Conservation (phyloP, 2,329 filamentous ascomycete genomes). For the Monosporascus sp. region DNA sequence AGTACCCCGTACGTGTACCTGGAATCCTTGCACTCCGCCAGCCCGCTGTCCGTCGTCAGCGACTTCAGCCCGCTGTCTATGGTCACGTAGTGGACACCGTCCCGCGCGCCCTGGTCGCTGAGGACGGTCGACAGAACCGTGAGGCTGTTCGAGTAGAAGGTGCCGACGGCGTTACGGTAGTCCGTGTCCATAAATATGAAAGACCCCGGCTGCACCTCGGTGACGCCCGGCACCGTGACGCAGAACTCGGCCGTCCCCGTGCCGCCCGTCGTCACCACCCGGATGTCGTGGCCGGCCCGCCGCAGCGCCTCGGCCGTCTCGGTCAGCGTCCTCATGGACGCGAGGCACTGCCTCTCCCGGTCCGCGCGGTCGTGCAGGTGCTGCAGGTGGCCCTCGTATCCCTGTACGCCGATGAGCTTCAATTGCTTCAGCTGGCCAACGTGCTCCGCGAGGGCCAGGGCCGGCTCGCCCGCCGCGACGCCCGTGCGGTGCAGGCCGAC, state of each 20-base stretch:
- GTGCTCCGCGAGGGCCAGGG: constrained; percentile 32
- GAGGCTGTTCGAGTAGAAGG: constrained; percentile 42
- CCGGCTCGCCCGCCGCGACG: constrained; percentile 35
- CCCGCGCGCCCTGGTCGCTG: constrained; percentile 37
- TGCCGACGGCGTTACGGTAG: constrained; percentile 46
- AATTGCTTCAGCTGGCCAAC: constrained; percentile 32
- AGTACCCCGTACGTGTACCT: constrained; percentile 38
- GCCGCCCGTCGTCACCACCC: constrained; percentile 46
- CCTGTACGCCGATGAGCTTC: constrained; percentile 42
- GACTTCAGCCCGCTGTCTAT: constrained; percentile 46
- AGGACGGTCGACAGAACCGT: constrained; percentile 43
- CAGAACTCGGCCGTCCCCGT: constrained; percentile 50
- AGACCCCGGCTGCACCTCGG: constrained; percentile 48
- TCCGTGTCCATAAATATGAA: constrained; percentile 55
- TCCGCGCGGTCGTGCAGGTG: constrained; percentile 40
- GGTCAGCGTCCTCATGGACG: constrained; percentile 39
- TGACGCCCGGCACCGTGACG: constrained; percentile 42
- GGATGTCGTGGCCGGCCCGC: constrained; percentile 35
- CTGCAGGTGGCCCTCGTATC: constrained; percentile 49
- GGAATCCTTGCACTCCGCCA: constrained; percentile 40
- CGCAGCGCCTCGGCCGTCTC: constrained; percentile 36
- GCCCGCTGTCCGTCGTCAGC: constrained; percentile 45
- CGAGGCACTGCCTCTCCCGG: constrained; percentile 35
- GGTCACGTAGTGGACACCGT: constrained; percentile 26
- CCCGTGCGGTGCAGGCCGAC: constrained; percentile 46